Conservation (phyloP, 2,329 filamentous ascomycete genomes). For the Aspergillus caelatus region DNA sequence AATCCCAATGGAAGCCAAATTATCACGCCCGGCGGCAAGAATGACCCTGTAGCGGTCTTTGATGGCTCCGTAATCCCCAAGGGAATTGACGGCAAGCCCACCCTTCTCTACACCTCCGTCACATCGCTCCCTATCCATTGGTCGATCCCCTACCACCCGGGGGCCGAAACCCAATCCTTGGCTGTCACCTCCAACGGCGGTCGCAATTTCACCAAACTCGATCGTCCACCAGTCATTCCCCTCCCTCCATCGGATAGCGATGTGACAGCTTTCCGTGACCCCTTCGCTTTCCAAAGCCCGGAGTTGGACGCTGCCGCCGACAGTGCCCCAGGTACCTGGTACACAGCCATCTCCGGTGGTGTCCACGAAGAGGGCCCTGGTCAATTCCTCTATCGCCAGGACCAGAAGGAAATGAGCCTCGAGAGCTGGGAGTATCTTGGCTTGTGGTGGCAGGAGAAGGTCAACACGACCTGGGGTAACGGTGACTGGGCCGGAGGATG, state of each 20-base stretch:
- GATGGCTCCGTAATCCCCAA: slow-evolving; percentile 21
- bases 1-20: slow-evolving; percentile 14
- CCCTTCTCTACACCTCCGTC: slow-evolving; percentile 53
- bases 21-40: slow-evolving; percentile 18
- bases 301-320: slow-evolving; percentile 13
- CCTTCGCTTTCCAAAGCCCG: slow-evolving; percentile 21
- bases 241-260: slow-evolving; percentile 19
- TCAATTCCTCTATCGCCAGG: slow-evolving; percentile 23
- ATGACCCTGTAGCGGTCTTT: slow-evolving; percentile 22
- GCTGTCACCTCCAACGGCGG: slow-evolving; percentile 50
- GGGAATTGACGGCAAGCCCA: slow-evolving; percentile 46
- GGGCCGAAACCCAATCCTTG: slow-evolving; percentile 51
- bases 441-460: slow-evolving; percentile 22
- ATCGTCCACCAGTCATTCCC: slow-evolving; percentile 50
- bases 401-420: slow-evolving; percentile 18
- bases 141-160: slow-evolving; percentile 44
- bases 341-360: slow-evolving; percentile 22
- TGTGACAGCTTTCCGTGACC: slow-evolving; percentile 24
- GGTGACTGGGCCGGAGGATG: slow-evolving; percentile 24
- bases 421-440: slow-evolving; percentile 25
- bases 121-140: slow-evolving; percentile 50
- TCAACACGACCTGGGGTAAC: slow-evolving; percentile 23
- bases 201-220: slow-evolving; percentile 51
- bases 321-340: slow-evolving; percentile 20
- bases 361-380: slow-evolving; percentile 18